Evolutionary conservation across 495 filamentous ascomycete species (phyloP).

Genomic region (Ascodesmis nigricans): DNA sequence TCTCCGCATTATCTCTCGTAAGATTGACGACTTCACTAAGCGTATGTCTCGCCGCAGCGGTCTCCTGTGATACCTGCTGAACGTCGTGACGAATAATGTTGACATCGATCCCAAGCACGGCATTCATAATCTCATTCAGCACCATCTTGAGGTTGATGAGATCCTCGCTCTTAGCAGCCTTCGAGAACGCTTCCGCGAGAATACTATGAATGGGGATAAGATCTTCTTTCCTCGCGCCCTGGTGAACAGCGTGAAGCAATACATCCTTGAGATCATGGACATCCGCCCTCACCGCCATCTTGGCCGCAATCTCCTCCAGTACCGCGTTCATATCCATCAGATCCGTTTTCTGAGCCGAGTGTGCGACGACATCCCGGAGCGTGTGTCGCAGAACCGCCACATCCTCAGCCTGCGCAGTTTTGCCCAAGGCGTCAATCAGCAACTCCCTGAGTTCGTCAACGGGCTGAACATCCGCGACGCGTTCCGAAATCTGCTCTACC

Average conservation of each 20-base stretch:
- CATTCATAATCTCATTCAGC: slow-evolving; percentile 10
- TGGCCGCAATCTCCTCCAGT: background rate
- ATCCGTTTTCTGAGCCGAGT: slow-evolving; percentile 1
- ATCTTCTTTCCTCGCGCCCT: slow-evolving; percentile 15
- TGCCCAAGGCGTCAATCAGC: slow-evolving; percentile 12
- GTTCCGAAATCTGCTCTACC: no score
- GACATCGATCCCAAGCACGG: slow-evolving; percentile 10
- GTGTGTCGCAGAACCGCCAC: slow-evolving; percentile 6
- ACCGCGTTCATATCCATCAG: slow-evolving; percentile 1
- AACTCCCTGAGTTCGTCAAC: slow-evolving; percentile 11
- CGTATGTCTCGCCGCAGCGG: slow-evolving; percentile 7
- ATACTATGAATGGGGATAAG: slow-evolving; percentile 18
- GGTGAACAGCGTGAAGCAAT: slow-evolving; percentile 5
- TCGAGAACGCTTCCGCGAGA: slow-evolving; percentile 14
- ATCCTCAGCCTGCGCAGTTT: slow-evolving; percentile 12
- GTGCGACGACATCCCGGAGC: slow-evolving; percentile 6
- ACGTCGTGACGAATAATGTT: slow-evolving; percentile 7
- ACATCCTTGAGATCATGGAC: background rate
- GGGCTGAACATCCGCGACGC: slow-evolving; percentile 13
- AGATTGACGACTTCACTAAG: slow-evolving; percentile 12
- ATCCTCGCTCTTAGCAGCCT: slow-evolving; percentile 17
- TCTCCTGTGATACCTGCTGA: slow-evolving; percentile 14
- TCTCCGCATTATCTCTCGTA: slow-evolving; percentile 11
- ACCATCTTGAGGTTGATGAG: slow-evolving; percentile 11
- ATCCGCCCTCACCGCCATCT: background rate